Percentiles rank a stretch among this genome's conserved stretches.
Conservation (phyloP, 768 basidiomycete genomes). For the Auricularia cornea region DNA sequence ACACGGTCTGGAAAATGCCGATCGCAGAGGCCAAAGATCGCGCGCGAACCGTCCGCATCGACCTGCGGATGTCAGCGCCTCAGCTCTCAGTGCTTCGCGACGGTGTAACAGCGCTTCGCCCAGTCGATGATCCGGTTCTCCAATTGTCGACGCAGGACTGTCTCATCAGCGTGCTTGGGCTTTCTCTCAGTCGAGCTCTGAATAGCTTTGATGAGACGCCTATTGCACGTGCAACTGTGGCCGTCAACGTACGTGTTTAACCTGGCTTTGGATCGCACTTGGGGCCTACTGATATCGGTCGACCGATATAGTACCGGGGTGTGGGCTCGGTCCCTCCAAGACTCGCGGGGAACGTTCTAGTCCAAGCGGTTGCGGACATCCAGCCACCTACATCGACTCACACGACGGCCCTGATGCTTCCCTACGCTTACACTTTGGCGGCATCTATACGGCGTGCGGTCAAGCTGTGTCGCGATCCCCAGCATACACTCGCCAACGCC, state of each 20-base stretch:
- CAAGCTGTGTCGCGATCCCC: background rate
- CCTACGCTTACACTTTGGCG: background rate
- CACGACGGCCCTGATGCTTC: background rate
- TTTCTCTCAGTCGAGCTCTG: background rate
- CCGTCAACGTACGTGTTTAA: background rate
- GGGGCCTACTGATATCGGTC: background rate
- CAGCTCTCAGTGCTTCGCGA: background rate
- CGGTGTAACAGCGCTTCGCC: background rate
- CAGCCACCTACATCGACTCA: background rate
- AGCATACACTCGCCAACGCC: background rate
- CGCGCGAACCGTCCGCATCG: background rate
- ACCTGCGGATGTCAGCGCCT: background rate
- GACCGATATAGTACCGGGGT: background rate
- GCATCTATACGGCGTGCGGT: background rate
- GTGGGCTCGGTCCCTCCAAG: background rate
- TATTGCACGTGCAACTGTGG: background rate
- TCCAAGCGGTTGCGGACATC: background rate
- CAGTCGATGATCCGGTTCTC: background rate
- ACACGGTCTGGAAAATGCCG: background rate
- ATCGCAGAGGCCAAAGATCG: background rate
- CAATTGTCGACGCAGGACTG: background rate
- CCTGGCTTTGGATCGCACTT: background rate
- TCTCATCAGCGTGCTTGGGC: background rate
- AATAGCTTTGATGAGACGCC: background rate
- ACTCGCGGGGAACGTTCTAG: background rate